These are phyloP conservation scores for Nymphaea colorata DNA, from an alignment of 164 flowering plant species.

Conservation along the genomic window DNA sequence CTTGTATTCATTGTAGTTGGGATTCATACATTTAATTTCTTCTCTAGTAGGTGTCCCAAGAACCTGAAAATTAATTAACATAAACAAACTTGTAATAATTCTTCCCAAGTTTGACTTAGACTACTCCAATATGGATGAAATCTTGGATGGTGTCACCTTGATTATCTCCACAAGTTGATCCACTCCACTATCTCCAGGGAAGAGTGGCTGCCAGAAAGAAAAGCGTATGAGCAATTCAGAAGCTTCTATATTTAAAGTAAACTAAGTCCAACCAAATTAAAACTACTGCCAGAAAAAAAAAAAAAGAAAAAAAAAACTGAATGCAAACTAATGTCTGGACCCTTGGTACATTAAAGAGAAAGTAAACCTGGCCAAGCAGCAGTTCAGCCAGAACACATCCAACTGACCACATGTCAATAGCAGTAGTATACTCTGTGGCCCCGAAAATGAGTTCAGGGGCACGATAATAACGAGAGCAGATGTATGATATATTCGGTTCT, in stretches of 20 bases:
- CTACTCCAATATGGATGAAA: too few relatives aligned
- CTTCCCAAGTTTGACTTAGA: too few relatives aligned
- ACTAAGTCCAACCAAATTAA: too few relatives aligned
- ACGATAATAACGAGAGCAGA: slow-evolving; percentile 80
- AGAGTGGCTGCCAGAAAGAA: slow-evolving; percentile 38
- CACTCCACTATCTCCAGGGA: slow-evolving; percentile 74
- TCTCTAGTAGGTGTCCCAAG: slow-evolving; percentile 74
- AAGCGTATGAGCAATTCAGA: not conserved
- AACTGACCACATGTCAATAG: slow-evolving; percentile 81
- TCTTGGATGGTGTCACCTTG: slow-evolving; percentile 28
- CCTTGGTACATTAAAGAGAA: not conserved
- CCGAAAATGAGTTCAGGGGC: slow-evolving; percentile 89
- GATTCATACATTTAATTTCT: slow-evolving; percentile 78
- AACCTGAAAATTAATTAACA: slow-evolving; percentile 21
- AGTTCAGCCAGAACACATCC: slow-evolving; percentile 80
- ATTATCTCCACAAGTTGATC: slow-evolving; percentile 85
- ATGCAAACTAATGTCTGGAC: too few relatives aligned
- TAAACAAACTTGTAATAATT: not conserved
- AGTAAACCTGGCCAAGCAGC: slow-evolving; percentile 65
- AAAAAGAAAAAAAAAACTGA: not conserved
- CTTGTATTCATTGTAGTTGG: slow-evolving; percentile 60
- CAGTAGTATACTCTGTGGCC: slow-evolving; percentile 76
- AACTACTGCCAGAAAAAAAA: not conserved
- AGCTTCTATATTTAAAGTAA: too few relatives aligned
- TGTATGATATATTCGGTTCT: slow-evolving; percentile 80